phyloP scores from a whole-genome alignment of 148 eudicot genomes.

The Silene latifolia region DNA sequence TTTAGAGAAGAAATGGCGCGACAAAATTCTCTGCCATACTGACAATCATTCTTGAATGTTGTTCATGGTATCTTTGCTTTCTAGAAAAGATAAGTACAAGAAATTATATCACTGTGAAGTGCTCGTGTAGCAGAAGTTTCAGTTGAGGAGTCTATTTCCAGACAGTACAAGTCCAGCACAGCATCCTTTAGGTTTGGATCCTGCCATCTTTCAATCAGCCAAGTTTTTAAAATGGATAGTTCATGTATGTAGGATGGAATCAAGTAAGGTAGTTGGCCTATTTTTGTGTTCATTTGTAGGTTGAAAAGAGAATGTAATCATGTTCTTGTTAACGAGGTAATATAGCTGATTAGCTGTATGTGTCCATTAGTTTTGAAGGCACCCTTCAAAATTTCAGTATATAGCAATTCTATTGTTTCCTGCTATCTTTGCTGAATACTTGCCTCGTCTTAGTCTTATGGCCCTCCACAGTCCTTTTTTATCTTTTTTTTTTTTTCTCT shows the following conservation, averaged over 20 bases:
- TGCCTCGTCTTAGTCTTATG: background rate
- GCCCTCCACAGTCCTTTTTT: background rate
- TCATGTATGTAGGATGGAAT: slow-evolving; percentile 1
- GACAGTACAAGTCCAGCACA: slow-evolving; percentile 37
- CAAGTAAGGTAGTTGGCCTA: background rate
- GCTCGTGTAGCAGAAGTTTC: slow-evolving; percentile 21
- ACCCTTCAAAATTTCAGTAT: background rate
- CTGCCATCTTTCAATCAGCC: slow-evolving; percentile 39
- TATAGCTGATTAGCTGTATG: background rate
- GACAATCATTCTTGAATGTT: background rate
- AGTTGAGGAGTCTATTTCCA: slow-evolving; percentile 27
- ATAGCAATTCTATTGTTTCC: slow-evolving; percentile 4
- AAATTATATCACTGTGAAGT: slow-evolving; percentile 10
- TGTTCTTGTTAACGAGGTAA: slow-evolving; percentile 13
- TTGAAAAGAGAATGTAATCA: slow-evolving; percentile 4
- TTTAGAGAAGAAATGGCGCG: slow-evolving; percentile 3
- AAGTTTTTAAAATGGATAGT: slow-evolving; percentile 5
- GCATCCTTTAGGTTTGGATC: slow-evolving; percentile 50
- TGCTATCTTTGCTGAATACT: background rate
- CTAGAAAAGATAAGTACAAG: slow-evolving; percentile 11
- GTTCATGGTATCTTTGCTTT: background rate
- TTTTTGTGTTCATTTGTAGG: slow-evolving; percentile 12
- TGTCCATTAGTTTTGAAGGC: slow-evolving; percentile 7
- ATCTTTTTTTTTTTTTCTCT: too few species aligned
- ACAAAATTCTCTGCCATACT: background rate